Evolutionary conservation across 192 early-diverging fungal species (phyloP), one percentile per base, ranked within the genome.

Genomic region (Entomortierella lignicola): DNA sequence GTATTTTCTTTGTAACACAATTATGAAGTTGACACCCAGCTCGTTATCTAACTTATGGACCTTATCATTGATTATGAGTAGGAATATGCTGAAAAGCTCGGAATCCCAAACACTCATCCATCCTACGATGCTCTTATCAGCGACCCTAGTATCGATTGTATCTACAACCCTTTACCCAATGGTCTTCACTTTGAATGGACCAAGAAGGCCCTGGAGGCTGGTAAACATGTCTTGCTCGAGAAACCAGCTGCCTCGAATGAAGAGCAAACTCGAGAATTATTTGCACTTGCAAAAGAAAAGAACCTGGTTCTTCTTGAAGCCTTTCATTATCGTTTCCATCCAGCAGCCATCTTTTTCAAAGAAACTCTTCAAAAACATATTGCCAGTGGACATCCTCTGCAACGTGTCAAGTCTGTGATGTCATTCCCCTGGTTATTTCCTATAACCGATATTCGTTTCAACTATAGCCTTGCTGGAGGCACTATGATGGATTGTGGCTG

Each of bases 151-250:
- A 74, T 89, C 31, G 88, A 89, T 39, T 85, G 75, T 17, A 85
- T 90, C 18, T 90, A 89, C 66, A 90, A 88, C 63, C 86, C 86
- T n/a, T 42, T 82, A 1, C 88, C 89, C 8, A 89, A 90, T 48
- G 71, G 75, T 15, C 70, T 88, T 13, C 89, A 90, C 56, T 79
- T 66, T 31, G 63, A 82, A 52, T 84, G 83, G 85, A 65, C 86
- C 12, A 54, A 80, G 32, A 74, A 81, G 39, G 84, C 86, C 12
- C 75, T 88, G 31, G 60, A 64, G 8, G 83, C 85, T 13, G 84
- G 85, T 10, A 92, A 92, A 48, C 87, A 91, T 57, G 77, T 92
- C 23, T 80, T 92, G 11, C 66, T 83, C 10, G 67, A 85, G 55
- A 85, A 85, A 60, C 81, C 84, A 2, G 69, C 84, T 2, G 60